Conservation (phyloP, 2,329 filamentous ascomycete genomes). For the Monosporascus sp. region DNA sequence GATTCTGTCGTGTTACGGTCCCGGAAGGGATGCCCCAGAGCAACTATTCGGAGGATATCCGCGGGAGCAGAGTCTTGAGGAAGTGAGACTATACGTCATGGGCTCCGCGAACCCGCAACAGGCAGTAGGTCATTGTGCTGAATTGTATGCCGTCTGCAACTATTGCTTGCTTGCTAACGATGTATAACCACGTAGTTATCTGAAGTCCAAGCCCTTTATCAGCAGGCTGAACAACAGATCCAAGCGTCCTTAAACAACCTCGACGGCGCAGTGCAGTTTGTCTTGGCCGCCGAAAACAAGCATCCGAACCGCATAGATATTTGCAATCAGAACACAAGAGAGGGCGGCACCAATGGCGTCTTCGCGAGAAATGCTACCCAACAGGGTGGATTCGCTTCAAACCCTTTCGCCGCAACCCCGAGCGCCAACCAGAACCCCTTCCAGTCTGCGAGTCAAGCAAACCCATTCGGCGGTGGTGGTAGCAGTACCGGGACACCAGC, state of each 20-base stretch:
- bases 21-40: conserved; percentile 68
- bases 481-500: conserved; percentile 3
- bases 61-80: conserved; percentile 84
- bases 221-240: conserved; percentile 66
- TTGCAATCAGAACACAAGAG: conserved; percentile 40
- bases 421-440: conserved; percentile 37
- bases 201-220: conserved; percentile 57
- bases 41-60: conserved; percentile 78
- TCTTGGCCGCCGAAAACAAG: conserved; percentile 60
- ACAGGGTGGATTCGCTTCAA: conserved; percentile 16
- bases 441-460: conserved; percentile 20
- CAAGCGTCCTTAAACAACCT: conserved; percentile 64
- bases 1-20: conserved; percentile 83
- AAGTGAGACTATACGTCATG: conserved; percentile 74
- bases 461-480: conserved; percentile 21
- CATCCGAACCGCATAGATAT: conserved; percentile 73
- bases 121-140: conserved; percentile 35
- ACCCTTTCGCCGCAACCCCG: conserved; percentile 22
- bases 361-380: conserved; percentile 34
- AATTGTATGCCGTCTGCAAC: no score
- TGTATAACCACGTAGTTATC: conserved; percentile 42
- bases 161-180: conserved; percentile 2
- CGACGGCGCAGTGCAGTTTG: conserved; percentile 66
- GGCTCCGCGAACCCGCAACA: conserved; percentile 27
- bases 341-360: conserved; percentile 39